phyloP scores from a whole-genome alignment of 352 stramenopile species.

The Blastocystis sp. region DNA sequence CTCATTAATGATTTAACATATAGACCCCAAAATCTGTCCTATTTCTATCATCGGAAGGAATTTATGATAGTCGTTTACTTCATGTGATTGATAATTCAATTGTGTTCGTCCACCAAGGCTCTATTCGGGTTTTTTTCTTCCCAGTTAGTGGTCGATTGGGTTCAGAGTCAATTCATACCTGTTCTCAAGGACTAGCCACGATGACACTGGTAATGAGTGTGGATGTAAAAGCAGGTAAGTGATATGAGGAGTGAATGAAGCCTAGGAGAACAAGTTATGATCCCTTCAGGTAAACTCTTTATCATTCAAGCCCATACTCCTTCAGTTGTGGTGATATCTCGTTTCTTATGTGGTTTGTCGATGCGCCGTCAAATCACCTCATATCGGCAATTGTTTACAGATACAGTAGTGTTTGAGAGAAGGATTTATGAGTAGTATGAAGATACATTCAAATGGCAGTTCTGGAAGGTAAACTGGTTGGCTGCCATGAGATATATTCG shows the following conservation, averaged over 20 bases:
- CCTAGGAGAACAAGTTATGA: background rate
- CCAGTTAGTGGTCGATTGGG: background rate
- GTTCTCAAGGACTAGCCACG: background rate
- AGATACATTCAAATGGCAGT: constrained; percentile 63
- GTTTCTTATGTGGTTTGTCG: constrained; percentile 18
- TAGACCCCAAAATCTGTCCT: constrained; percentile 23
- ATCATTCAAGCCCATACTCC: background rate
- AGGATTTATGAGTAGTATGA: background rate
- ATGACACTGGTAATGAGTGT: constrained; percentile 13
- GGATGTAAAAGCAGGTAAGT: background rate
- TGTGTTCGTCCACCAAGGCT: background rate
- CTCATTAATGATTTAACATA: background rate
- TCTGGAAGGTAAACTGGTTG: constrained; percentile 53
- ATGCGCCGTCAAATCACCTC: constrained; percentile 33
- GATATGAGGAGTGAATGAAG: background rate
- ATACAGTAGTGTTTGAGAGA: background rate
- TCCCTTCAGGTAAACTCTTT: constrained; percentile 22
- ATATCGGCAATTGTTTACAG: constrained; percentile 20
- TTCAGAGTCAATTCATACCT: background rate
- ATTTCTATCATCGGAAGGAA: background rate
- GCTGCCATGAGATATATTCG: constrained; percentile 10
- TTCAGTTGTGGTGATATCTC: constrained; percentile 24
- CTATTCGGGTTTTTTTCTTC: constrained; percentile 25
- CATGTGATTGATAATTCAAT: constrained; percentile 20
- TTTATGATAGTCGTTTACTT: constrained; percentile 35